Percentiles rank a stretch among this genome's conserved stretches.
Evolutionary conservation across 2,329 filamentous ascomycete genomes (phyloP).

Genomic region (Orbilia ellipsospora): DNA sequence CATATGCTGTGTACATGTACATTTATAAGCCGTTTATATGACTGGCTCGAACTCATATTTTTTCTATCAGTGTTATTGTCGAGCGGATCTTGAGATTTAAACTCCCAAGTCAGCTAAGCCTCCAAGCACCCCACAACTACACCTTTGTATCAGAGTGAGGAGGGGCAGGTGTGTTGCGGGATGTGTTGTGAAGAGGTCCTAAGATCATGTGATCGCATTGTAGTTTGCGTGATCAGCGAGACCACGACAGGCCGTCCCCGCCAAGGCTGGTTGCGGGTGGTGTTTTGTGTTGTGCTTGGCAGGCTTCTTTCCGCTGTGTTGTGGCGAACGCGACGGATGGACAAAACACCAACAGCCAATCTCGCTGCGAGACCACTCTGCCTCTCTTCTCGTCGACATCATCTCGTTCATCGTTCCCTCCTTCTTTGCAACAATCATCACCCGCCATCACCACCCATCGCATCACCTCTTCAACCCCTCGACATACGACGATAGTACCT

Average conservation of each 20-base stretch:
- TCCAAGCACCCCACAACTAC: too few species aligned
- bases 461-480: conserved; percentile 19
- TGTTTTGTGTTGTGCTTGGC: background rate
- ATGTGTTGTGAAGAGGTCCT: conserved; percentile 5
- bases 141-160: background rate
- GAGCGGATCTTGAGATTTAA: too few species aligned
- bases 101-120: too few species aligned
- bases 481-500: conserved; percentile 14
- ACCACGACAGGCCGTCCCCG: too few species aligned
- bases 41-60: too few species aligned
- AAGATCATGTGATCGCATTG: background rate
- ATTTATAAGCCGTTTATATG: too few species aligned
- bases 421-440: background rate
- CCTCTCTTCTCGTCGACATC: conserved; percentile 6
- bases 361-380: background rate
- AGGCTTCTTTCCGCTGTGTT: background rate
- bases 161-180: conserved; percentile 18
- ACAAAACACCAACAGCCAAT: conserved; percentile 21
- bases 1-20: too few species aligned
- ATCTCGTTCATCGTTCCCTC: background rate
- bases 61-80: too few species aligned
- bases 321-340: conserved; percentile 20
- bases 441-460: conserved; percentile 11
- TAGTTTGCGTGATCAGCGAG: conserved; percentile 10
- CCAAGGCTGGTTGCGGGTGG: background rate